Evolutionary conservation across 495 filamentous ascomycete species (phyloP).

Genomic region (Ramalina peruviana): DNA sequence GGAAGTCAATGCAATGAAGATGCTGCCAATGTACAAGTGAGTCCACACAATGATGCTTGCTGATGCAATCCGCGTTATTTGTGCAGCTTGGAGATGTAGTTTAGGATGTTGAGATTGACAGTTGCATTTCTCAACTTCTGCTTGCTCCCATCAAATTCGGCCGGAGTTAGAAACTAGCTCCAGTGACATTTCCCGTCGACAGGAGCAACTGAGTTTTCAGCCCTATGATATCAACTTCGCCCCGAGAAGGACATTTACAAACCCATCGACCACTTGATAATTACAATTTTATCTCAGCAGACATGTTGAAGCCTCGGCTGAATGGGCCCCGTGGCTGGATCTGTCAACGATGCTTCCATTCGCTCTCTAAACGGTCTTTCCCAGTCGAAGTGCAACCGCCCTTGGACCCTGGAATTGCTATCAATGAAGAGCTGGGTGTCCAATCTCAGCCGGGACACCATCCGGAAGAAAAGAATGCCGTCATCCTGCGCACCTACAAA

Average conservation of each 20-base stretch:
- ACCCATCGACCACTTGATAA: too few species aligned
- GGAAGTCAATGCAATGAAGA: constrained; percentile 4
- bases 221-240: too few species aligned
- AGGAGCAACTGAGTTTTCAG: too few species aligned
- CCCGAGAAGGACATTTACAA: too few species aligned
- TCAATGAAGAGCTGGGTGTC: constrained; percentile 5
- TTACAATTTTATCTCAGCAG: not conserved
- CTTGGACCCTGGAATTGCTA: constrained; percentile 10
- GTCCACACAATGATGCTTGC: not conserved
- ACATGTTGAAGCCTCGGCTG: constrained; percentile 52
- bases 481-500: constrained; percentile 65
- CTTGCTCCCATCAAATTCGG: too few species aligned
- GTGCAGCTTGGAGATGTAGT: constrained; percentile 7
- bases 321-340: constrained; percentile 36
- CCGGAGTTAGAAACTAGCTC: too few species aligned
- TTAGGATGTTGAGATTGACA: constrained; percentile 9
- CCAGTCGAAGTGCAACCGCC: constrained; percentile 26
- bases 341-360: constrained; percentile 29
- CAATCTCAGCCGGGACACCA: constrained; percentile 3
- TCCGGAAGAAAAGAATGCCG: constrained; percentile 2
- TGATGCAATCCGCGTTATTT: not conserved
- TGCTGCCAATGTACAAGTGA: too few species aligned
- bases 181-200: too few species aligned
- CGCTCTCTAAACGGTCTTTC: constrained; percentile 24
- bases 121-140: constrained; percentile 8